Conservation (phyloP, 768 basidiomycete species). For the Glaciozyma martinii region DNA sequence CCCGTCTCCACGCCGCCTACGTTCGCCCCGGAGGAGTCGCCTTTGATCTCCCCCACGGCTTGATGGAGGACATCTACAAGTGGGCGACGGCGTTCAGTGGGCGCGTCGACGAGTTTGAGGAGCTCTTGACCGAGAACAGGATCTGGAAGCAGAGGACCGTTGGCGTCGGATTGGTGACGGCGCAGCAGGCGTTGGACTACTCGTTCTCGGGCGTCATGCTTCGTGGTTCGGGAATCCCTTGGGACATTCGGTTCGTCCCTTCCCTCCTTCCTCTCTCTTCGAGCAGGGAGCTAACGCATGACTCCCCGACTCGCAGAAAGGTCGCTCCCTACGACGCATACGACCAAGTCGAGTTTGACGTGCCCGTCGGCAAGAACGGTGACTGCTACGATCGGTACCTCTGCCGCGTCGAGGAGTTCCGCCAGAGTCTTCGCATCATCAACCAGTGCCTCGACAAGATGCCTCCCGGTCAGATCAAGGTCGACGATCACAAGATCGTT, state of each 20-base stretch:
- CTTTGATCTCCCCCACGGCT: slow-evolving; percentile 93
- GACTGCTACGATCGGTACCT: slow-evolving; percentile 98
- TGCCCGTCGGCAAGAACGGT: slow-evolving; percentile 92
- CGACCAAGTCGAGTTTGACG: slow-evolving; percentile 91
- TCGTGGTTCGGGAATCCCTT: slow-evolving; percentile 81
- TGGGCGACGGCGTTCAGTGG: slow-evolving; percentile 92
- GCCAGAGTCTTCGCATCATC: slow-evolving; percentile 84
- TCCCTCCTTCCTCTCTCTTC: too few species aligned
- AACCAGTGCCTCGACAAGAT: slow-evolving; percentile 90
- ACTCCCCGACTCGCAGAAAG: slow-evolving; percentile 44
- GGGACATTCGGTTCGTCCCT: slow-evolving; percentile 63
- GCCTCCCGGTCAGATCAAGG: slow-evolving; percentile 78
- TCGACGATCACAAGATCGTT: slow-evolving; percentile 95
- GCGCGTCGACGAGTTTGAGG: slow-evolving; percentile 92
- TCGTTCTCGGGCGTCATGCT: slow-evolving; percentile 96
- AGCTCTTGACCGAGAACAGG: slow-evolving; percentile 92
- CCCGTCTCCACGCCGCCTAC: slow-evolving; percentile 94
- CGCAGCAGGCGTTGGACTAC: slow-evolving; percentile 83
- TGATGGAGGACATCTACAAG: slow-evolving; percentile 95
- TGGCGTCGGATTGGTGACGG: slow-evolving; percentile 80
- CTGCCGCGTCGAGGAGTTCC: slow-evolving; percentile 96
- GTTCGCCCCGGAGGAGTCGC: slow-evolving; percentile 96
- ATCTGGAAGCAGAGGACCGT: slow-evolving; percentile 96
- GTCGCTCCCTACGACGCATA: slow-evolving; percentile 92
- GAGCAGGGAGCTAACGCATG: neutral